A percentile compares a stretch with the other conserved stretches of the same genome.
Evolutionary conservation across 1,284 basidiomycete species (phyloP).

Genomic region (Pseudozyma sp.): DNA sequence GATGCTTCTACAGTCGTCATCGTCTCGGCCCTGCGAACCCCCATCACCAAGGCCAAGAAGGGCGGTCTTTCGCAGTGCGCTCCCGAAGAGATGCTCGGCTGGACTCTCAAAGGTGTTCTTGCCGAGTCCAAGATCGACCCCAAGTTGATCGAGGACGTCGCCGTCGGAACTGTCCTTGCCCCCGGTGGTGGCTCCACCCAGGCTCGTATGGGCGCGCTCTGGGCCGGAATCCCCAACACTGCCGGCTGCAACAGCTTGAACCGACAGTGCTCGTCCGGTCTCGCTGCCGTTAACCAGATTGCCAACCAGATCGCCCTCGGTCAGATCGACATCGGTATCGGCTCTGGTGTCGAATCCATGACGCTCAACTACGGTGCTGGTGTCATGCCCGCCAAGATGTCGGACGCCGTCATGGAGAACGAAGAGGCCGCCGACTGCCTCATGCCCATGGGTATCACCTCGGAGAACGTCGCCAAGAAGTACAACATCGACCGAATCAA

Average conservation of each 20-base stretch:
- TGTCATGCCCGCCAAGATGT: conserved; percentile 80
- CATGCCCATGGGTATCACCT: conserved; percentile 95
- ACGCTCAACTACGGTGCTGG: conserved; percentile 76
- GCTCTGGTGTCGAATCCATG: conserved; percentile 96
- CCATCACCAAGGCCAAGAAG: conserved; percentile 89
- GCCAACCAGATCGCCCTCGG: conserved; percentile 81
- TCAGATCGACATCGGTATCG: conserved; percentile 82
- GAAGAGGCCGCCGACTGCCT: conserved; percentile 90
- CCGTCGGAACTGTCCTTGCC: conserved; percentile 93
- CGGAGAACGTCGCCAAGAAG: conserved; percentile 90
- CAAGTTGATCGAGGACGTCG: conserved; percentile 77
- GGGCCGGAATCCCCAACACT: conserved; percentile 83
- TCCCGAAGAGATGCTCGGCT: conserved; percentile 89
- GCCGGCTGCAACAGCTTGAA: conserved; percentile 84
- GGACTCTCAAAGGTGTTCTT: conserved; percentile 71
- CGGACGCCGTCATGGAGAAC: conserved; percentile 81
- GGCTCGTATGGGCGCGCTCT: conserved; percentile 93
- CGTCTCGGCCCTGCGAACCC: conserved; percentile 85
- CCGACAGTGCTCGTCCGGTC: conserved; percentile 87
- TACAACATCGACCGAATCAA: conserved; percentile 79
- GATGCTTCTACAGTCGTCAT: conserved; percentile 78
- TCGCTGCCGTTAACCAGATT: conserved; percentile 88
- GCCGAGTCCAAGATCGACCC: conserved; percentile 77
- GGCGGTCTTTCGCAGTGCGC: conserved; percentile 87
- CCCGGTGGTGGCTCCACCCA: conserved; percentile 87